Evolutionary conservation across 2,329 filamentous ascomycete genomes (phyloP), one percentile per base, ranked within the genome.

Genomic region (Talaromyces sp.): DNA sequence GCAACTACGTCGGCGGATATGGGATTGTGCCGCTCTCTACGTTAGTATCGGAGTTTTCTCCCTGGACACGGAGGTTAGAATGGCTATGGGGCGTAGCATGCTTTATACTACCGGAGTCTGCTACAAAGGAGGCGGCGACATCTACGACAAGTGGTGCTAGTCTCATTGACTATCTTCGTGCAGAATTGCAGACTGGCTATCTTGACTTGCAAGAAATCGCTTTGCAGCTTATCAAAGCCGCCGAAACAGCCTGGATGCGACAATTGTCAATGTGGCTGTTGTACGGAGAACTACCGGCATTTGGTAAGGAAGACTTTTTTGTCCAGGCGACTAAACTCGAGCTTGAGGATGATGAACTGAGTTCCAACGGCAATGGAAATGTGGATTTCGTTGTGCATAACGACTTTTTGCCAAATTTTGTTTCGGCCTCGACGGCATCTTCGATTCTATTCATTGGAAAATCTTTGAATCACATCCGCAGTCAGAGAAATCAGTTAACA

Each of bases 381-480:
- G 57, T 46, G n/a, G 84, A 86, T 50, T 93, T 88, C 73, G 77
- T 79, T 11, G 81, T 86, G 56, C 80, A 86, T 35, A 74, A 80
- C 7, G 79, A 81, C 18, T 77, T 96, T 6, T 75, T 96, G 1
- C 95, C 95, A 0, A 86, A 86, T 12, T 96, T 96, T 71, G 91
- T 97, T 6, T 88, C 87, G 0, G 75, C 84, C 0, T 79, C 87
- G 4, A 90, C 91, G 1, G 92, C 91, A 7, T 83, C 85, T 3
- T 96, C 93, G 0, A 91, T 98, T 73, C 80, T 97, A 5, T 97
- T 97, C 71, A 89, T 97, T 65, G 95, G 95, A 11, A 90, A 90
- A 67, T 96, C 92, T 0, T 80, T 98, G 54, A 92, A 96, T 68
- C 91, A 96, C 67, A 89, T 96, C 61, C 84, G 89, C 57, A 82